Percentiles rank a stretch among this genome's conserved stretches.
Evolutionary conservation across 2,329 filamentous ascomycete genomes (phyloP).

Genomic region (Massarina eburnea): DNA sequence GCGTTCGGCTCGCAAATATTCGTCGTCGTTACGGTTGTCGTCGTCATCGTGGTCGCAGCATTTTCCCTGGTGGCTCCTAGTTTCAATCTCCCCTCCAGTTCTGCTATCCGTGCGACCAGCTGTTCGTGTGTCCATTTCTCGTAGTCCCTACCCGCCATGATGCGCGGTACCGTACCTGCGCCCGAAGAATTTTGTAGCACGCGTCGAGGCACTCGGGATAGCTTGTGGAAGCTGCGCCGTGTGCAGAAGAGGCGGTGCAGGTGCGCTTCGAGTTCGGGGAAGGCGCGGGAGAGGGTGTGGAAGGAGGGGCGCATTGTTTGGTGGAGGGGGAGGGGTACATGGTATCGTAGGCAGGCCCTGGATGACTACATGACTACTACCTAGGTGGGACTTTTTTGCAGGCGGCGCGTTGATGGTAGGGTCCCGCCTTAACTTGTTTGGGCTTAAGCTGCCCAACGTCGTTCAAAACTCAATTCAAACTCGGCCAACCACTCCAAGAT

Average conservation of each 20-base stretch:
- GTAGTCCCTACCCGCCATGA: constrained; percentile 25
- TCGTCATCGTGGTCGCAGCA: background rate
- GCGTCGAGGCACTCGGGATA: constrained; percentile 33
- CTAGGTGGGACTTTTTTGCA: no score
- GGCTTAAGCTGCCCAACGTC: no score
- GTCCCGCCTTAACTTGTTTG: no score
- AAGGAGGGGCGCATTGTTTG: constrained; percentile 27
- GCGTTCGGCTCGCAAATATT: constrained; percentile 3
- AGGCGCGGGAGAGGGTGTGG: constrained; percentile 26
- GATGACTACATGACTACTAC: no score
- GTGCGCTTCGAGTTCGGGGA: constrained; percentile 28
- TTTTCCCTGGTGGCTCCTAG: no score
- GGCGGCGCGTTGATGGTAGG: no score
- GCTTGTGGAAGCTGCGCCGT: constrained; percentile 34
- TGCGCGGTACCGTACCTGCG: constrained; percentile 15
- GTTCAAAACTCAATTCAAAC: no score
- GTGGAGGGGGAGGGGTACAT: no score
- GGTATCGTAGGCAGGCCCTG: no score
- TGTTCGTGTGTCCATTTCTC: constrained; percentile 37
- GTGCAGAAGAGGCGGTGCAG: constrained; percentile 32
- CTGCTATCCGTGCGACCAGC: constrained; percentile 36
- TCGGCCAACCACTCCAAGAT: no score
- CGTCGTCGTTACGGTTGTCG: background rate
- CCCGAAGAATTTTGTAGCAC: constrained; percentile 14
- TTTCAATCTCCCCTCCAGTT: constrained; percentile 24